Base-by-base conservation (phyloP, 768 basidiomycete species). In the Mycena chlorophos region DNA sequence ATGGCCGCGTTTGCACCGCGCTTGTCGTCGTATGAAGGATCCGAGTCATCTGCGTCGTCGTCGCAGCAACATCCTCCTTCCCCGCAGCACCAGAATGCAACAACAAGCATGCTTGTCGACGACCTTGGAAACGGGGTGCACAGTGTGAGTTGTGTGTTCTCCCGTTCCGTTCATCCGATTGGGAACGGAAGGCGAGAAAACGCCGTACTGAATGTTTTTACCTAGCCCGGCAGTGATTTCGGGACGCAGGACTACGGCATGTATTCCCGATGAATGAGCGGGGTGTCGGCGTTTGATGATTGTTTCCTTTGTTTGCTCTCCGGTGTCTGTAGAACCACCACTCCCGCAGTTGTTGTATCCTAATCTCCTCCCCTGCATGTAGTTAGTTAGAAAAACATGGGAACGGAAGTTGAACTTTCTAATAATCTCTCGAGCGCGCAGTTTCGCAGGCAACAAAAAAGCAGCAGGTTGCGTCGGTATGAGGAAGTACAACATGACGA, bases 1-100 rank as follows among this genome's bases (percentile, higher is more conserved):
- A 81, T 81, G 80, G 72, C 73, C 8, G 68, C 68, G 20, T 66
- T 74, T 42, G 67, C 73, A 4, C 72, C 75, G 12, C 73, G 75
- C 39, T 62, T 73, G 17, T 63, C 66, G 5, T 63, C 66, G 5
- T 63, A 68, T 25, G 67, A 72, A 23, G 52, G 69, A 1, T 55
- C 68, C 20, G 63, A 63, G 43, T 64, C 69, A 23, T 68, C 62
- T 60, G 64, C 58, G 72, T 59, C 55, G 75, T 71, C 60, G 74
- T 55, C 26, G 22, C 50, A 39, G 19, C 39, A 10, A 43, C 40
- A 43, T 8, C 20, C 40, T 6, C 14, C n/a, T n/a, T 23, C 20
- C 27, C 46, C 46, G 13, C 46, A 47, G 26, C 46, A 47, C 8
- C n/a, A n/a, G n/a, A n/a, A n/a, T n/a, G n/a, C 22, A 28, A 28